phyloP scores from a whole-genome alignment of 345 rosid species.

The Eucalyptus regnans region DNA sequence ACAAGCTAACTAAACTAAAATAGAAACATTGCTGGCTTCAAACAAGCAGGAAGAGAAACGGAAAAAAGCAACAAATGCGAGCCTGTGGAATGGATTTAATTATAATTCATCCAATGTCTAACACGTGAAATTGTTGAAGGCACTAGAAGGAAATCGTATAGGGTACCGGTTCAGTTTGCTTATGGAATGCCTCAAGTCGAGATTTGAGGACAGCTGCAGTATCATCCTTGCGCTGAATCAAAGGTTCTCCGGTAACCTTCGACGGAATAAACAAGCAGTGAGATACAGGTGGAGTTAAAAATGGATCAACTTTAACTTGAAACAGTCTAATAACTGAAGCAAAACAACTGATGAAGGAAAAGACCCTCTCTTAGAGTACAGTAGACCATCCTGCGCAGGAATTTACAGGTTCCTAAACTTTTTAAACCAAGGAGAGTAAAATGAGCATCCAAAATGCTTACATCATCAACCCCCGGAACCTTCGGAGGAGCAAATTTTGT shows the following conservation, averaged over 20 bases:
- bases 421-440: not conserved
- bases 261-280: not conserved
- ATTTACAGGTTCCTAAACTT: not conserved
- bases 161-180: constrained; percentile 76
- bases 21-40: not conserved
- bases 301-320: not conserved
- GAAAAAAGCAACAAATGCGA: not conserved
- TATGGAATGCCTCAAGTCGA: constrained; percentile 84
- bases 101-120: not conserved
- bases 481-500: constrained; percentile 84
- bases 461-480: constrained; percentile 78
- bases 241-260: constrained; percentile 82
- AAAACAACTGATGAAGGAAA: not conserved
- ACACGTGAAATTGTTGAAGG: not conserved
- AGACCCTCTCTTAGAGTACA: not conserved
- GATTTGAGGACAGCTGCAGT: constrained; percentile 82
- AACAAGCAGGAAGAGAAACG: not conserved
- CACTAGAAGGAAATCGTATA: not conserved
- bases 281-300: not conserved
- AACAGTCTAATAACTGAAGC: not conserved
- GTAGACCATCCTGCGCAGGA: not conserved
- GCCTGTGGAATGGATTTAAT: not conserved
- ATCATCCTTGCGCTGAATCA: constrained; percentile 92
- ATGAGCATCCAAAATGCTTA: constrained; percentile 13
- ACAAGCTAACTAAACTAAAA: not conserved